Evolutionary conservation across 2,329 filamentous ascomycete genomes (phyloP).

Genomic region (Exserohilum turcica): DNA sequence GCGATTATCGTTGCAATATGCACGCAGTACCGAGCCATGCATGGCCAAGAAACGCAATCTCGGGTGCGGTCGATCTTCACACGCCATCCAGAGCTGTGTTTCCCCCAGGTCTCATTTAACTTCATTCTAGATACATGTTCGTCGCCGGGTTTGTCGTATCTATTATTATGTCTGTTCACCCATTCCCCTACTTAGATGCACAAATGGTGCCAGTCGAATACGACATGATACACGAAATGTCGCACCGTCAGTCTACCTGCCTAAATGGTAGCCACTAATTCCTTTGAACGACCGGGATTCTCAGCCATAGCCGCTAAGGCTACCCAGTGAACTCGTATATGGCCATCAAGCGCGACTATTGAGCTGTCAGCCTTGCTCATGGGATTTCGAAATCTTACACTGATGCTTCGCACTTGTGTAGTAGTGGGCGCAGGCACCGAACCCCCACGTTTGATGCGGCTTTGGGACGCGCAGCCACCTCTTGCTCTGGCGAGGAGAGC

Average conservation of each 20-base stretch:
- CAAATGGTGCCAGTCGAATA: not conserved
- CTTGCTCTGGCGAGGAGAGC: not conserved
- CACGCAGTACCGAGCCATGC: not conserved
- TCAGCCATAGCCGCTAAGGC: not conserved
- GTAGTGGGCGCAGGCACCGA: not conserved
- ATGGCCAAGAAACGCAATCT: not conserved
- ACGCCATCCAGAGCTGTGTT: not conserved
- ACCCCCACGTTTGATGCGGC: not conserved
- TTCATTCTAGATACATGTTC: not conserved
- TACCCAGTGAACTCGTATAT: not conserved
- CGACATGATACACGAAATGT: constrained; percentile 5
- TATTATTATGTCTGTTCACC: not conserved
- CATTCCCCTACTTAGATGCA: not conserved
- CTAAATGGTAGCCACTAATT: not conserved
- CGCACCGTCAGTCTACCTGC: not conserved
- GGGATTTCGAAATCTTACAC: not conserved
- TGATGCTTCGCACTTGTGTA: not conserved
- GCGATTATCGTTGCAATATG: not conserved
- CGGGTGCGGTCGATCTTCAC: not conserved
- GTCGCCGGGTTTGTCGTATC: not conserved
- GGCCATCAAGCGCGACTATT: not conserved
- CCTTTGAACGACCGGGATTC: not conserved
- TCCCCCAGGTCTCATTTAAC: not conserved
- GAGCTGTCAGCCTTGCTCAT: not conserved
- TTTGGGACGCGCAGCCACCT: not conserved